These are phyloP conservation scores for Plasmodium knowlesi DNA, from an alignment of 169 alveolate genomes.

Conservation along the genomic window DNA sequence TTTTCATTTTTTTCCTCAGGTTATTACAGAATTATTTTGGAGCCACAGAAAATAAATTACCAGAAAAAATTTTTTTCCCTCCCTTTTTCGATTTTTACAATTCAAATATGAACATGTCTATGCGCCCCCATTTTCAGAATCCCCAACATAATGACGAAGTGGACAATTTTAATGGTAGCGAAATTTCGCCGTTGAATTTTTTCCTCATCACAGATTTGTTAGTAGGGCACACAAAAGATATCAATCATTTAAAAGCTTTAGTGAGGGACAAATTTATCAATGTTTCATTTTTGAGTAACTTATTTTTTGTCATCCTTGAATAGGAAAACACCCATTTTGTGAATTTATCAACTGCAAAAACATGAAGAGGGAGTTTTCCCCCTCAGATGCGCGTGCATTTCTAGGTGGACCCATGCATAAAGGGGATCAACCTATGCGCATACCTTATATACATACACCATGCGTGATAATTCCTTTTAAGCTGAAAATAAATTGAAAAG, in stretches of 20 bases:
- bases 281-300: constrained; percentile 21
- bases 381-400: not conserved
- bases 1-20: constrained; percentile 22
- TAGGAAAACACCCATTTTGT: not conserved
- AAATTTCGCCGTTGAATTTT: constrained; percentile 9
- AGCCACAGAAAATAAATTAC: constrained; percentile 8
- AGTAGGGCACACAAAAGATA: constrained; percentile 34
- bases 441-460: not conserved
- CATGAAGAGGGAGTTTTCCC: not conserved
- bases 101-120: not conserved
- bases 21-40: constrained; percentile 44
- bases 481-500: not conserved
- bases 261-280: constrained; percentile 37
- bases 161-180: not conserved
- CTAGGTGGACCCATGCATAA: not conserved
- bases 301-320: constrained; percentile 54
- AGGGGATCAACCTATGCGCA: not conserved
- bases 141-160: not conserved
- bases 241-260: constrained; percentile 8
- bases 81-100: constrained; percentile 32
- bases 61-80: constrained; percentile 35
- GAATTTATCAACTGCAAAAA: not conserved
- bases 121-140: not conserved
- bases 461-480: not conserved
- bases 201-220: constrained; percentile 62